phyloP scores from a whole-genome alignment of 2,329 filamentous ascomycete genomes.

The Huntiella decipiens region DNA sequence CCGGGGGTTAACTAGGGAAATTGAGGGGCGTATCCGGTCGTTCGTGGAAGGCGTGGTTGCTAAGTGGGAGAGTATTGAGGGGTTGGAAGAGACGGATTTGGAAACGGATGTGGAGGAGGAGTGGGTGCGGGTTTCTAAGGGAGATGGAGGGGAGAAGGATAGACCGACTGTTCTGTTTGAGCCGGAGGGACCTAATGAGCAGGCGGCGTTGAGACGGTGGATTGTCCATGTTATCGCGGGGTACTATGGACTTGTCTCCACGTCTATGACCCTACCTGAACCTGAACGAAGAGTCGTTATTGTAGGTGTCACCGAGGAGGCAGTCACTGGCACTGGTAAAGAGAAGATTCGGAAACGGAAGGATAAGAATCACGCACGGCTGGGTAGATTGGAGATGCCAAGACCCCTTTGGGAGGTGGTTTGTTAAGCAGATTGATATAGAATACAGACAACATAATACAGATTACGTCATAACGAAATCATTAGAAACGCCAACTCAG shows the following conservation, averaged over 20 bases:
- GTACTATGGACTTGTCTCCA: constrained; percentile 79
- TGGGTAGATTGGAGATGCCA: constrained; percentile 26
- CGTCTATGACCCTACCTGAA: constrained; percentile 53
- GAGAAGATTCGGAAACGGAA: constrained; percentile 15
- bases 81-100: constrained; percentile 19
- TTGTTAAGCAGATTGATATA: constrained; percentile 21
- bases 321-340: background rate
- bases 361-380: constrained; percentile 13
- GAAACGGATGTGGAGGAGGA: constrained; percentile 21
- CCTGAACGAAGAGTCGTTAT: constrained; percentile 65
- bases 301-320: constrained; percentile 40
- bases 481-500: background rate
- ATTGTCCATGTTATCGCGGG: constrained; percentile 79
- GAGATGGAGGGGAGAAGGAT: constrained; percentile 82
- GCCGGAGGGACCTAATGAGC: constrained; percentile 52
- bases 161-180: constrained; percentile 65
- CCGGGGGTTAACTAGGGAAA: constrained; percentile 57
- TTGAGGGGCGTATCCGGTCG: constrained; percentile 66
- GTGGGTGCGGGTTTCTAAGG: constrained; percentile 15
- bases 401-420: constrained; percentile 42
- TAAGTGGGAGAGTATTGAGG: constrained; percentile 23
- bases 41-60: constrained; percentile 37
- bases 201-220: constrained; percentile 79
- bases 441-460: too few relatives aligned
- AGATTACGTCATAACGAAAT: background rate